Evolutionary conservation across 225 moss, liverwort and hornwort species (phyloP).

Genomic region (Polytrichum commune): DNA sequence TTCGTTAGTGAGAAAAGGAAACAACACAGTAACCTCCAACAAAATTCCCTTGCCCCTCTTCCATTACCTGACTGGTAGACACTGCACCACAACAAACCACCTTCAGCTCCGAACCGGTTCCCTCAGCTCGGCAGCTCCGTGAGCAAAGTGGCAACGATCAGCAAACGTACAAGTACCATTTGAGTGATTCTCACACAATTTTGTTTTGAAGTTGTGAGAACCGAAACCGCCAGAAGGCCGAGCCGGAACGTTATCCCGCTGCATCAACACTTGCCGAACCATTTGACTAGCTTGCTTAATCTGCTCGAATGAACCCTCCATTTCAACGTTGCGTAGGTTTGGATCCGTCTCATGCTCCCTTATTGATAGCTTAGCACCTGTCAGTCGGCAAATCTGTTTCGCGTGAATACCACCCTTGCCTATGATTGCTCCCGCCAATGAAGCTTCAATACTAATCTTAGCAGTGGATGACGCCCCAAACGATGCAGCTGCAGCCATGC

Average conservation of each 20-base stretch:
- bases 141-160: slow-evolving; percentile 98
- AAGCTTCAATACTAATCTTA: slow-evolving; percentile 97
- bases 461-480: slow-evolving; percentile 96
- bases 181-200: slow-evolving; percentile 91
- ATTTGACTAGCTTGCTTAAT: slow-evolving; percentile 97
- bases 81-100: slow-evolving; percentile 11
- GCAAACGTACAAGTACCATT: slow-evolving; percentile 97
- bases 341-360: slow-evolving; percentile 90
- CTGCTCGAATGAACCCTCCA: slow-evolving; percentile 98
- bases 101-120: slow-evolving; percentile 56
- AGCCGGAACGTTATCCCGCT: slow-evolving; percentile 82
- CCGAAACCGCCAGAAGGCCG: slow-evolving; percentile 83
- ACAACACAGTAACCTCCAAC: slow-evolving; percentile 50
- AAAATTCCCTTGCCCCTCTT: slow-evolving; percentile 28
- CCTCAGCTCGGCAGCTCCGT: slow-evolving; percentile 90
- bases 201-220: slow-evolving; percentile 97
- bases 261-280: slow-evolving; percentile 96
- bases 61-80: slow-evolving; percentile 54
- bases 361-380: slow-evolving; percentile 97
- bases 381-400: slow-evolving; percentile 94
- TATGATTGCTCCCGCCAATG: slow-evolving; percentile 93
- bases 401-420: slow-evolving; percentile 97
- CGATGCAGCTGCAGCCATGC: slow-evolving; percentile 90
- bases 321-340: slow-evolving; percentile 79
- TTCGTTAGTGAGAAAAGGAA: slow-evolving; percentile 52